Conservation (phyloP, 2,329 filamentous ascomycete genomes). For the Pseudocercospora musae region DNA sequence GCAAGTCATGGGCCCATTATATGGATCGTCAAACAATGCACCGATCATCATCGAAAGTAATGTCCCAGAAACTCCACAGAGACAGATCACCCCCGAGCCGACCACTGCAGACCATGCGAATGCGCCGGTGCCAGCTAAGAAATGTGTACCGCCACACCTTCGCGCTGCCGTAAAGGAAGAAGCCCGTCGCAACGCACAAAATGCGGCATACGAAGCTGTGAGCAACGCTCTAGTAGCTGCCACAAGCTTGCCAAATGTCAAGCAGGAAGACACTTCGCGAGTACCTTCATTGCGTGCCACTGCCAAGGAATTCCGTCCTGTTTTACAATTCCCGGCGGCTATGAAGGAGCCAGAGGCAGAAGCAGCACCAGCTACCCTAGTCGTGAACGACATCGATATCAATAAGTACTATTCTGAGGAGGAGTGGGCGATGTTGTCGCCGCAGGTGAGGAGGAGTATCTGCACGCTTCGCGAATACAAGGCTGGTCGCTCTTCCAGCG, state of each 20-base stretch:
- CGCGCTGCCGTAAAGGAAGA: conserved; percentile 8
- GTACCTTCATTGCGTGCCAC: conserved; percentile 25
- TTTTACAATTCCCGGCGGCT: conserved; percentile 1
- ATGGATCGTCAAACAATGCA: not conserved
- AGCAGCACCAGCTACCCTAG: not conserved
- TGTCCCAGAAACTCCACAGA: conserved; percentile 7
- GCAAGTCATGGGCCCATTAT: not conserved
- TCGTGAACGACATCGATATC: not conserved
- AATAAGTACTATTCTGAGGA: conserved; percentile 8
- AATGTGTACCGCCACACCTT: conserved; percentile 12
- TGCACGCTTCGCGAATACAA: not conserved
- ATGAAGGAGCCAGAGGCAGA: conserved; percentile 4
- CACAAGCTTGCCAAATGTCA: too few relatives aligned
- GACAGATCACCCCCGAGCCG: not conserved
- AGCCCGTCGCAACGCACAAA: conserved; percentile 1
- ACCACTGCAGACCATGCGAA: not conserved
- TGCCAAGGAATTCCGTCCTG: conserved; percentile 27
- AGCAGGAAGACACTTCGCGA: not conserved
- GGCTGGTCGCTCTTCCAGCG: not conserved
- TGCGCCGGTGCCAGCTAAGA: conserved; percentile 7
- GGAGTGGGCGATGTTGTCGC: conserved; percentile 9
- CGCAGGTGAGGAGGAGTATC: conserved; percentile 4
- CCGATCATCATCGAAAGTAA: not conserved
- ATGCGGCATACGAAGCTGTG: not conserved
- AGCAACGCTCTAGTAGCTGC: not conserved